Evolutionary conservation across 2,329 filamentous ascomycete species (phyloP), one percentile per base, ranked within the genome.

Genomic region (Ophiostoma piceae): DNA sequence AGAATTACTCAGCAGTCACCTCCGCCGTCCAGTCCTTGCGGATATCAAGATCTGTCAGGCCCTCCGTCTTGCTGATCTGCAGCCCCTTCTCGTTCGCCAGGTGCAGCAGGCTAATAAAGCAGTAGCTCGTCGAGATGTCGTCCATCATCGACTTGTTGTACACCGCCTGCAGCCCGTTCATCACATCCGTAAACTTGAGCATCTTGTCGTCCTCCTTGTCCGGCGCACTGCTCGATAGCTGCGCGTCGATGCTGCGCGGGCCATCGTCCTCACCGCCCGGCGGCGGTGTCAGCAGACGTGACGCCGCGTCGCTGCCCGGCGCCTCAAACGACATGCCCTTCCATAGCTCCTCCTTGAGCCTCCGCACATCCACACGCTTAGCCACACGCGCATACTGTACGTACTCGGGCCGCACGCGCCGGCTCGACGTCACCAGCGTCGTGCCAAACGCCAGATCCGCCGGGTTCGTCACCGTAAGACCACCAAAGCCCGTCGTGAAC

Each of bases 21-120:
- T 88, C 85, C 0, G 87, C 87, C 7, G 82, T 84, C 81, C 83
- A 87, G 75, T 90, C 87, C 78, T 84, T 88, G 72, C 83, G 82
- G 71, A 90, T 89, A 67, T 84, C 81, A 72, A 90, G 79, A 75
- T 90, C 87, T 68, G 81, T 82, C 69, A 90, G 79, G 66, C 84
- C 85, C 60, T 82, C 80, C 12, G 84, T 84, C 75, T 87, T 87
- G 74, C 90, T 85, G 72, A 97, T 90, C 32, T 90, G 84, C 54
- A 97, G 82, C 0, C 94, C 94, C 81, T 96, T 94, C 77, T 97
- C 94, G 79, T 97, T 97, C 71, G 94, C 94, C 75, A 97, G 78
- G 79, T 97, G 94, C 73, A 97, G 82, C 71, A 97, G 81, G 75
- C 92, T 96, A 76, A 99, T 99, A 80, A 98, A 99, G 78, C 95